Base-by-base conservation (phyloP, 1,284 basidiomycete species). In the Ustilago nuda region DNA sequence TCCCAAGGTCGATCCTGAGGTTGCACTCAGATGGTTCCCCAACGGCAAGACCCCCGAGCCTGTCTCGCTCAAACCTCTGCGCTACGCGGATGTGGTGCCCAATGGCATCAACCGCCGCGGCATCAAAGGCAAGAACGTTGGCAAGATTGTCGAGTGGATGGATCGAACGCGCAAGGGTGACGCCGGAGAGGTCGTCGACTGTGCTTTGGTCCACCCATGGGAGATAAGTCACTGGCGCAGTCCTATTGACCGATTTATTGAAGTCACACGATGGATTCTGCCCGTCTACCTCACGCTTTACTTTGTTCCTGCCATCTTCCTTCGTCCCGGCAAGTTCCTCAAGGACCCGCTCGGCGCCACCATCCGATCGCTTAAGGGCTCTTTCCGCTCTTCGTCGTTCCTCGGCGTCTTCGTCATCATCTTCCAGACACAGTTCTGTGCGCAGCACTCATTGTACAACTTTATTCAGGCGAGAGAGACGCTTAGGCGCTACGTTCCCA, bases 401-500 rank as follows among this genome's bases (percentile, higher is more conserved):
- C 87, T 98, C 30, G 93, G 92, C 2, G 88, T 90, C 6, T 96
- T 96, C 78, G 91, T 98, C 46, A 87, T 92, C 48, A 91, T 94
- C 69, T 96, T 92, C 85, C 94, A 98, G 92, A 92, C 89, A 2
- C 88, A 90, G 58, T 92, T 92, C 86, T 98, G 95, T 86, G 87
- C 90, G 54, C 92, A 92, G 77, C 89, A 92, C 78, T 88, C 91
- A 61, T 75, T 91, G 3, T 89, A 91, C 82, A 72, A 81, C 19
- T 59, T 55, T 8, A 67, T 87, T n/a, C 74, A 71, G 36, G 53
- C 60, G 9, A 67, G 64, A 37, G 64, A 67, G 68, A 61, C 35
- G 13, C 53, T 76, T 12, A 53, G 46, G 30, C 61, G 56, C 15
- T 43, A 56, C 41, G 64, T 77, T 36, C 91, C 90, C 0, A 87